Evolutionary conservation across 805 yeast species (phyloP).

Genomic region (Pichia paraexigua): DNA sequence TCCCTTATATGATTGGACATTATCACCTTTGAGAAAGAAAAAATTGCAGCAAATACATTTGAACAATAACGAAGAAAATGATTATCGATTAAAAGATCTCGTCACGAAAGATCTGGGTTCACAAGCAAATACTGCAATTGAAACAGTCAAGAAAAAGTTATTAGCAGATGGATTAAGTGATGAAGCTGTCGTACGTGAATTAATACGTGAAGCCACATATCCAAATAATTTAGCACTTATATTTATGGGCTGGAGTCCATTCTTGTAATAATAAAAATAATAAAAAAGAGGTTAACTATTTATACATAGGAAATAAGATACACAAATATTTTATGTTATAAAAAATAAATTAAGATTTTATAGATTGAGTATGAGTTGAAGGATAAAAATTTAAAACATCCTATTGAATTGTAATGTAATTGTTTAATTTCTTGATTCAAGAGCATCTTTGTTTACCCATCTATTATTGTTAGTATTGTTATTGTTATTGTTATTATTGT

Average conservation of each 20-base stretch:
- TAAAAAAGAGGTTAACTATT: neutral
- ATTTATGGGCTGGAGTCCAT: slow-evolving; percentile 82
- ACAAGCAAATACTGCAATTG: slow-evolving; percentile 76
- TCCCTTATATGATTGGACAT: slow-evolving; percentile 86
- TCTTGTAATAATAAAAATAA: slow-evolving; percentile 32
- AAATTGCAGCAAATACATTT: slow-evolving; percentile 38
- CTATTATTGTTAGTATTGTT: slow-evolving; percentile 23
- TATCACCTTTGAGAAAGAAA: slow-evolving; percentile 63
- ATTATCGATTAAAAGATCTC: slow-evolving; percentile 15
- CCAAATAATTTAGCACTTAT: slow-evolving; percentile 61
- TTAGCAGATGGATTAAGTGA: slow-evolving; percentile 58
- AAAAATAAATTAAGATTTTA: neutral
- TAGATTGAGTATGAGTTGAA: neutral
- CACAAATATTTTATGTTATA: neutral
- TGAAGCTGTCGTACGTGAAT: slow-evolving; percentile 77
- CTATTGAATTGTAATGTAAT: neutral
- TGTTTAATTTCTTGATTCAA: neutral
- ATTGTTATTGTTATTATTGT: slow-evolving; percentile 9
- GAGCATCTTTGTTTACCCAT: slow-evolving; percentile 12
- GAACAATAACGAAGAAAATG: slow-evolving; percentile 13
- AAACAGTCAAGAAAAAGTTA: slow-evolving; percentile 63
- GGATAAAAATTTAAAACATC: neutral
- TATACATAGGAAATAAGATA: neutral
- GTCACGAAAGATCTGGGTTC: slow-evolving; percentile 32
- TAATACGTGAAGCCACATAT: slow-evolving; percentile 70